Conservation (phyloP, 2,329 filamentous ascomycete genomes). For the Rutstroemia sp. region DNA sequence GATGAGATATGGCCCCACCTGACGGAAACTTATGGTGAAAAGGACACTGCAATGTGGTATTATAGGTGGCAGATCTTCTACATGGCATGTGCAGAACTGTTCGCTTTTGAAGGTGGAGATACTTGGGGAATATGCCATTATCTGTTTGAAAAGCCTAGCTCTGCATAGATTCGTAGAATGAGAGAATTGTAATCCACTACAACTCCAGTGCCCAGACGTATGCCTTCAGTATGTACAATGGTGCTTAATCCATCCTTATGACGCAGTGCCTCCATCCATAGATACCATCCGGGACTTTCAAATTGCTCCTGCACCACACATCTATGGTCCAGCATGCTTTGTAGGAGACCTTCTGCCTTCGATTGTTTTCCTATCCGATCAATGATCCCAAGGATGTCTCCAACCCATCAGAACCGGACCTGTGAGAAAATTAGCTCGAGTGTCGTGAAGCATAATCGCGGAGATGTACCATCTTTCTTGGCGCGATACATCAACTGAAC, state of each 20-base stretch:
- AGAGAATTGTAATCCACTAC: constrained; percentile 1
- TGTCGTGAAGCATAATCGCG: neutral
- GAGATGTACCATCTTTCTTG: constrained; percentile 73
- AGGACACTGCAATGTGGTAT: constrained; percentile 54
- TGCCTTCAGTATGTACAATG: constrained; percentile 12
- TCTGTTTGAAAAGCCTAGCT: constrained; percentile 51
- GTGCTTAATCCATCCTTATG: neutral
- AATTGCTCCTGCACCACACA: no score
- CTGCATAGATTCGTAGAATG: constrained; percentile 1
- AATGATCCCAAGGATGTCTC: constrained; percentile 98
- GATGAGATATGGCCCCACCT: constrained; percentile 56
- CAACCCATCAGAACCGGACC: constrained; percentile 75
- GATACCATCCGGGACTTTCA: neutral
- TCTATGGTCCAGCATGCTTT: neutral
- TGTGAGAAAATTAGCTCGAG: constrained; percentile 27
- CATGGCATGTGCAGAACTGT: constrained; percentile 58
- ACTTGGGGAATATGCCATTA: constrained; percentile 62
- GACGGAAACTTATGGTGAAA: constrained; percentile 56
- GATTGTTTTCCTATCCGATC: constrained; percentile 29
- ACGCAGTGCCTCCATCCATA: neutral
- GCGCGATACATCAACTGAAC: constrained; percentile 88
- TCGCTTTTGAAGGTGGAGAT: constrained; percentile 57
- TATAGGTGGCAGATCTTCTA: constrained; percentile 68
- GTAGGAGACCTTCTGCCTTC: neutral
- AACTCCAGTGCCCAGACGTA: constrained; percentile 10